These are phyloP conservation scores for Penicillium sp. DNA, from an alignment of 2,329 filamentous ascomycete species.

Conservation along the genomic window DNA sequence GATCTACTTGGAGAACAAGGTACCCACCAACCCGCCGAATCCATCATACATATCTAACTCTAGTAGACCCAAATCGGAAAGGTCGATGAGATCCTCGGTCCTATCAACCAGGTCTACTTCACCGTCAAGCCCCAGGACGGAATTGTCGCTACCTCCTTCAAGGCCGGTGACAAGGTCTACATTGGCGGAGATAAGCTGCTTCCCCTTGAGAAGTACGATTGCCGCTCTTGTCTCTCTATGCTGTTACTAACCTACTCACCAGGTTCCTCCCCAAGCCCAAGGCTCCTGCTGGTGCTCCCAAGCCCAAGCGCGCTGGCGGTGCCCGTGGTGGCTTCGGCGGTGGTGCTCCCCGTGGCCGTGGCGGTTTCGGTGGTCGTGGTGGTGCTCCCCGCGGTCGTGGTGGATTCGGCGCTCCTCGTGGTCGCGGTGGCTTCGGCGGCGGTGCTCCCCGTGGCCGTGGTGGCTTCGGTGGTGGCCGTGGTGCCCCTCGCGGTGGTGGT, in stretches of 20 bases:
- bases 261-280: slow-evolving; percentile 94
- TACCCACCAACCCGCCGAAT: slow-evolving; percentile 32
- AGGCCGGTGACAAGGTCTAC: slow-evolving; percentile 95
- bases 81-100: slow-evolving; percentile 95
- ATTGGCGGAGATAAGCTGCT: slow-evolving; percentile 93
- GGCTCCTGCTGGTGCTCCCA: slow-evolving; percentile 64
- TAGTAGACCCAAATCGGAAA: slow-evolving; percentile 81
- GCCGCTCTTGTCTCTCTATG: neutral
- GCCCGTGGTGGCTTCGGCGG: slow-evolving; percentile 53
- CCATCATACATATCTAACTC: slow-evolving; percentile 19
- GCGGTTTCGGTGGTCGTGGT: slow-evolving; percentile 46
- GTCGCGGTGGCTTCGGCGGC: slow-evolving; percentile 48
- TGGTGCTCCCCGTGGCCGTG: slow-evolving; percentile 56
- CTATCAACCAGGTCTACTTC: slow-evolving; percentile 97
- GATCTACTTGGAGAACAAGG: slow-evolving; percentile 99
- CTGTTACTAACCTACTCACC: slow-evolving; percentile 19
- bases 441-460: slow-evolving; percentile 14
- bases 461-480: slow-evolving; percentile 20
- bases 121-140: slow-evolving; percentile 97
- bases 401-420: slow-evolving; percentile 43
- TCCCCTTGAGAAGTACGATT: slow-evolving; percentile 74
- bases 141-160: slow-evolving; percentile 93
- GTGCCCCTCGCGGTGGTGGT: slow-evolving; percentile 18
- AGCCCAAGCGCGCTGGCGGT: slow-evolving; percentile 71
- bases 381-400: slow-evolving; percentile 56